These are phyloP conservation scores for Fomes fomentarius DNA, from an alignment of 1,284 basidiomycete species.

Conservation along the genomic window DNA sequence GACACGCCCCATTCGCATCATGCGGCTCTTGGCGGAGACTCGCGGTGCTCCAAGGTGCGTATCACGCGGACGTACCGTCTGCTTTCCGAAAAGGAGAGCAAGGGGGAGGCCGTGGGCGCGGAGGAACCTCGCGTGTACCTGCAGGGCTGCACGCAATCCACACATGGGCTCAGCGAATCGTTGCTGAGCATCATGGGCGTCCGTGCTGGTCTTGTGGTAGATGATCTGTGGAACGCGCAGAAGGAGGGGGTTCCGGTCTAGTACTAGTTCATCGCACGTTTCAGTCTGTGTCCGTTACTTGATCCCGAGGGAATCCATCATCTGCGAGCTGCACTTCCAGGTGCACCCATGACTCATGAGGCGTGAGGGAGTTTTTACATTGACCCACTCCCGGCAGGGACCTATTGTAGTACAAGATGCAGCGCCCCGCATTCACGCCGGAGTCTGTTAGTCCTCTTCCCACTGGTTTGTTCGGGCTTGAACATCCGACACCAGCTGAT, in stretches of 20 bases:
- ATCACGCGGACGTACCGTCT: slow-evolving; percentile 52
- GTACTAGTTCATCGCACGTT: background rate
- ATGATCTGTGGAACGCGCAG: slow-evolving; percentile 36
- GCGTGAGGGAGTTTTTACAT: too few relatives aligned
- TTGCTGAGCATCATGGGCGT: slow-evolving; percentile 55
- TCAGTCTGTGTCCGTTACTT: too few relatives aligned
- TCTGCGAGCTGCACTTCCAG: too few relatives aligned
- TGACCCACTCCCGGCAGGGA: too few relatives aligned
- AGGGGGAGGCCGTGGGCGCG: slow-evolving; percentile 7
- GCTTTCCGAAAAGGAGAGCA: slow-evolving; percentile 35
- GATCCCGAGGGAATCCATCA: background rate
- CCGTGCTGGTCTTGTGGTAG: slow-evolving; percentile 52
- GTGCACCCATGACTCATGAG: too few relatives aligned
- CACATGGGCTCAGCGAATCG: slow-evolving; percentile 62
- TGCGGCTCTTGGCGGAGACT: slow-evolving; percentile 17
- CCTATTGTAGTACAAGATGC: too few relatives aligned
- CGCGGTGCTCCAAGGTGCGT: slow-evolving; percentile 38
- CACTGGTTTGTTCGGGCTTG: too few relatives aligned
- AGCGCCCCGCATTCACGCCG: too few relatives aligned
- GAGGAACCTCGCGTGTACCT: slow-evolving; percentile 51
- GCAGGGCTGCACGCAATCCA: slow-evolving; percentile 59
- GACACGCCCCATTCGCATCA: slow-evolving; percentile 24
- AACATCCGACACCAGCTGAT: too few relatives aligned
- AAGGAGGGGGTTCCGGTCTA: background rate
- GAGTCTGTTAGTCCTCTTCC: too few relatives aligned